Evolutionary conservation across 768 basidiomycete species (phyloP), one percentile per base, ranked within the genome.

Genomic region (Epithele typhae): DNA sequence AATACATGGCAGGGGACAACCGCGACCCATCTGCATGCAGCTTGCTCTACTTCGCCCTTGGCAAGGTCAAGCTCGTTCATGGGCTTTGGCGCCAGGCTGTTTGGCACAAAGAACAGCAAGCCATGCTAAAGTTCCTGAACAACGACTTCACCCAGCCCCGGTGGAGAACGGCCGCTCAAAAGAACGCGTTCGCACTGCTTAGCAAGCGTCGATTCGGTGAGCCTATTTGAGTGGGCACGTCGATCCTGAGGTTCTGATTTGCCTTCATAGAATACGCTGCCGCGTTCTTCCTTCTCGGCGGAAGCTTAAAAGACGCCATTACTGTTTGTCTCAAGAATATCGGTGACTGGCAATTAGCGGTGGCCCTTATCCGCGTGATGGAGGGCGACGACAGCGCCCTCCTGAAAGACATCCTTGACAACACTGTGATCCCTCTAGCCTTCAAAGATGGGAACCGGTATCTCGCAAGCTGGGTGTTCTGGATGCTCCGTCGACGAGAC

Each of bases 391-490:
- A 89, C 27, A 92, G 92, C 0, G 87, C 87, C 5, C 65, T 96
- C 2, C 61, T 97, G 25, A 68, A 71, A 21, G 75, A 74, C 33
- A 81, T 97, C 34, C 68, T 97, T 38, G 78, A 73, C n/a, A 74
- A 74, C 39, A 81, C 76, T 0, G 85, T 97, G 9, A 68, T 97
- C 6, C 94, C 94, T 2, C 75, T 76, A 8, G 94, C 95, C 0
- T 92, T 97, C 64, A 71, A 72, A 41, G 76, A 85, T 36, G 96
- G 94, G 1, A 94, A 97, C 62, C 75, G 95, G 33, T 98, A 91
- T 87, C 68, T 98, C 11, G 89, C 82, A 18, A 92, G 88, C 51
- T 99, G 94, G 96, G 91, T 89, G 2, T 95, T 95, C 65, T 98
- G 96, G 94, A 68, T 90, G 45, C 72, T 97, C n/a, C 82, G 84